These are phyloP conservation scores for Nematodospora anomalae DNA, from an alignment of 1,139 yeast genomes.

Conservation along the genomic window DNA sequence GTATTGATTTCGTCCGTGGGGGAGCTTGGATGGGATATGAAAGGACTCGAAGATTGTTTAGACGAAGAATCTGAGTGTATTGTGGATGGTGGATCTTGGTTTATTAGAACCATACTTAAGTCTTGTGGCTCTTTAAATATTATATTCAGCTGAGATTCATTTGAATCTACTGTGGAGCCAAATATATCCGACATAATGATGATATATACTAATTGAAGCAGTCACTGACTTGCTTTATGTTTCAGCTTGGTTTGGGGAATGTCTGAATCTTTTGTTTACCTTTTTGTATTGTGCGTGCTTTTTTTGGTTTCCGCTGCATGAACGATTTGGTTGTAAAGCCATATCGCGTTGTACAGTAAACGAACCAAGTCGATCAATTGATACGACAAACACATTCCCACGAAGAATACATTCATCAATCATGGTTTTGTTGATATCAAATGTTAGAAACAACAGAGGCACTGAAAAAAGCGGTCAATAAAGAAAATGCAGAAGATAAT, in stretches of 20 bases:
- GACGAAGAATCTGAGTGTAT: conserved; percentile 2
- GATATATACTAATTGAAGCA: too few relatives aligned
- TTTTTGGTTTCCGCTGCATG: too few relatives aligned
- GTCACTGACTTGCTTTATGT: too few relatives aligned
- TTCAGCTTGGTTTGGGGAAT: not conserved
- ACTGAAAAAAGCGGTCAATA: too few relatives aligned
- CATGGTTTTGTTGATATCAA: too few relatives aligned
- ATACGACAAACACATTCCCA: too few relatives aligned
- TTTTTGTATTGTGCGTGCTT: not conserved
- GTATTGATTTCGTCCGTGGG: conserved; percentile 7
- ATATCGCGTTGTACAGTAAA: too few relatives aligned
- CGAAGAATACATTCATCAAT: too few relatives aligned
- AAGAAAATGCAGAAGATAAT: too few relatives aligned
- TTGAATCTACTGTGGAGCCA: not conserved
- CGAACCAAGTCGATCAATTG: too few relatives aligned
- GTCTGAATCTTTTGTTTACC: not conserved
- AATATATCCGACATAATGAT: not conserved
- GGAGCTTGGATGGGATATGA: conserved; percentile 26
- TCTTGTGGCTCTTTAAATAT: conserved; percentile 8
- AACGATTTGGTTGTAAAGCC: too few relatives aligned
- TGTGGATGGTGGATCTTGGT: not conserved
- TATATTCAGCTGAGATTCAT: not conserved
- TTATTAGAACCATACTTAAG: conserved; percentile 2
- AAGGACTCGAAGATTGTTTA: conserved; percentile 28
- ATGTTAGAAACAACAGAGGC: too few relatives aligned